Percentiles rank a stretch among this genome's conserved stretches.
Evolutionary conservation across 768 basidiomycete genomes (phyloP).

Genomic region (Boletus sp.): DNA sequence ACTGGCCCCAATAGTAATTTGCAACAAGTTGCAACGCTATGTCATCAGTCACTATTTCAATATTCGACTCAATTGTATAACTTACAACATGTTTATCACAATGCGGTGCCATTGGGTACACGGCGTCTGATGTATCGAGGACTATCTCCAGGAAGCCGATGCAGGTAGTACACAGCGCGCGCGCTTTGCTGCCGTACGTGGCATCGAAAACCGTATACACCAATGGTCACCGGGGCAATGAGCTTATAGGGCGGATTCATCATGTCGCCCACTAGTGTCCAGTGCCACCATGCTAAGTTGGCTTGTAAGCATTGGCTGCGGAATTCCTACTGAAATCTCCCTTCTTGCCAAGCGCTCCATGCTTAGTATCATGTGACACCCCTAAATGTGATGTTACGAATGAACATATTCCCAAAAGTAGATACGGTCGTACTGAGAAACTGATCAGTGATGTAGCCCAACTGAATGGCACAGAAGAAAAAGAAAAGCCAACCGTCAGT

Average conservation of each 20-base stretch:
- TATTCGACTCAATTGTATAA: too few relatives aligned
- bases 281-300: background rate
- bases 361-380: constrained; percentile 24
- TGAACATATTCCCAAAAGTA: background rate
- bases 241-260: too few relatives aligned
- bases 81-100: too few relatives aligned
- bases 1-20: too few relatives aligned
- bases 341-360: constrained; percentile 22
- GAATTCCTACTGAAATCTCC: background rate
- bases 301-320: constrained; percentile 9
- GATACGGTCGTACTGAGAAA: constrained; percentile 7
- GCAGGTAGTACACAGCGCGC: too few relatives aligned
- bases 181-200: too few relatives aligned
- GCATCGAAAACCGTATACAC: too few relatives aligned
- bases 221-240: background rate
- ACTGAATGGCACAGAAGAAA: background rate
- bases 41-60: too few relatives aligned
- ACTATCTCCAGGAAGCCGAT: too few relatives aligned
- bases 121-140: too few relatives aligned
- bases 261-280: background rate
- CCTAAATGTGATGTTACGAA: constrained; percentile 10
- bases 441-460: constrained; percentile 16
- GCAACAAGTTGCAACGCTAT: too few relatives aligned
- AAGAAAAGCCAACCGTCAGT: background rate
- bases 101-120: too few relatives aligned